Evolutionary conservation across 139 green algal species (phyloP), one percentile per base, ranked within the genome.

Genomic region (Nannochloris sp.): DNA sequence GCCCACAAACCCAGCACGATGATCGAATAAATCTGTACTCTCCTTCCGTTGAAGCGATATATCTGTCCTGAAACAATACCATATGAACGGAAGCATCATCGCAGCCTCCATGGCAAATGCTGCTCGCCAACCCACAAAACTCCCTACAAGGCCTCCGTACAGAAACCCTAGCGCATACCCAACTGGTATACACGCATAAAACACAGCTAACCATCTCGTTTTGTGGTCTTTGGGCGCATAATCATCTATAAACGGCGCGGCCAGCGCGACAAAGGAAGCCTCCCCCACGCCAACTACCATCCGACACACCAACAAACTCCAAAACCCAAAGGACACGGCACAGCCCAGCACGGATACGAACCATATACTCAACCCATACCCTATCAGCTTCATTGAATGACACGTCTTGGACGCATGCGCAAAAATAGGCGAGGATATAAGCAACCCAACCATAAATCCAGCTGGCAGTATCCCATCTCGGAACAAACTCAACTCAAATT

Each of bases 161-260:
- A 96, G 81, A 74, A 95, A 97, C 37, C 91, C 91, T 5, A 83
- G 44, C 2, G 81, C 86, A 59, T 78, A 90, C 23, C 77, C 87
- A 0, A 84, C 79, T 16, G 92, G 92, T 55, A 98, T 95, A 76
- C 87, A 95, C 25, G 93, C 63, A 72, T 93, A 96, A 79, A 98
- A 96, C 14, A 74, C 71, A 5, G 83, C 89, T 49, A 96, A 84
- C 89, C 89, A 96, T 5, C 63, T 59, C 4, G 85, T 77, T 75
- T 95, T 94, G 11, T 43, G 33, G 0, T 58, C 57, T 9, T 67
- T 45, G 0, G 93, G 93, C 0, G 93, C 93, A 30, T 82, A 79
- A 67, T 97, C 89, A 71, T 96, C 91, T 16, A 99, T 97, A 71
- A 97, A 97, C 1, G 93, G 88, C 3, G 93, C 78, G 3, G 91